These are phyloP conservation scores for Jackrogersella minutella DNA, from an alignment of 495 filamentous ascomycete genomes.

Conservation along the genomic window DNA sequence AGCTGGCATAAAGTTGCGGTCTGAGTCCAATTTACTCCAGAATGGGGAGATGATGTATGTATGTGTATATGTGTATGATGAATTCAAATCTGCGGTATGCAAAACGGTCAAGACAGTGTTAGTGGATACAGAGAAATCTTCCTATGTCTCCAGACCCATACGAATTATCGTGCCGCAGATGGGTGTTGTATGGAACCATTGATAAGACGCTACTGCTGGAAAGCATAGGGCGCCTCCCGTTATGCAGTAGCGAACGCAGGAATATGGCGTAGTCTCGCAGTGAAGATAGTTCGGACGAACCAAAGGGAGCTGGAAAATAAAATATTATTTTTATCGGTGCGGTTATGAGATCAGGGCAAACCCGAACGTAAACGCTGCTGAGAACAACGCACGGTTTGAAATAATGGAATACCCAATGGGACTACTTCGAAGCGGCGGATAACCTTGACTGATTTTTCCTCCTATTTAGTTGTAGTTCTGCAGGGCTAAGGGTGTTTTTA, in stretches of 20 bases:
- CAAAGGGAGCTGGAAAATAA: slow-evolving; percentile 13
- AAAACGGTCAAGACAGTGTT: slow-evolving; percentile 9
- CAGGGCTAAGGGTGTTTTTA: slow-evolving; percentile 27
- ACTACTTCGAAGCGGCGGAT: slow-evolving; percentile 11
- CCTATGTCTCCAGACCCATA: slow-evolving; percentile 12
- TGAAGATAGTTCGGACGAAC: not conserved
- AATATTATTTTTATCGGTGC: not conserved
- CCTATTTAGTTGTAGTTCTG: slow-evolving; percentile 9
- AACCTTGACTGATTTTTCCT: slow-evolving; percentile 28
- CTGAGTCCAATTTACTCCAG: slow-evolving; percentile 32
- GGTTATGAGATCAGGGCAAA: slow-evolving; percentile 1
- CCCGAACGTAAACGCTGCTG: not conserved
- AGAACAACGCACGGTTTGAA: slow-evolving; percentile 21
- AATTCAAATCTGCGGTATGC: slow-evolving; percentile 24
- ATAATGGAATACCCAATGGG: slow-evolving; percentile 1
- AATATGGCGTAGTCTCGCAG: slow-evolving; percentile 7
- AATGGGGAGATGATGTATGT: slow-evolving; percentile 28
- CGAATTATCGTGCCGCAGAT: slow-evolving; percentile 20
- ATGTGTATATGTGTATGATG: too few species aligned
- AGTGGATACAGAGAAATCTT: slow-evolving; percentile 30
- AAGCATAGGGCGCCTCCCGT: not conserved
- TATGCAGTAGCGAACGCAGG: not conserved
- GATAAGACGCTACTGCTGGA: not conserved
- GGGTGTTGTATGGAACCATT: slow-evolving; percentile 10
- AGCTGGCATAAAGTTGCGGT: slow-evolving; percentile 38